Conservation (phyloP, 2,329 filamentous ascomycete species). For the Aspergillus pseudoviridinutans region DNA sequence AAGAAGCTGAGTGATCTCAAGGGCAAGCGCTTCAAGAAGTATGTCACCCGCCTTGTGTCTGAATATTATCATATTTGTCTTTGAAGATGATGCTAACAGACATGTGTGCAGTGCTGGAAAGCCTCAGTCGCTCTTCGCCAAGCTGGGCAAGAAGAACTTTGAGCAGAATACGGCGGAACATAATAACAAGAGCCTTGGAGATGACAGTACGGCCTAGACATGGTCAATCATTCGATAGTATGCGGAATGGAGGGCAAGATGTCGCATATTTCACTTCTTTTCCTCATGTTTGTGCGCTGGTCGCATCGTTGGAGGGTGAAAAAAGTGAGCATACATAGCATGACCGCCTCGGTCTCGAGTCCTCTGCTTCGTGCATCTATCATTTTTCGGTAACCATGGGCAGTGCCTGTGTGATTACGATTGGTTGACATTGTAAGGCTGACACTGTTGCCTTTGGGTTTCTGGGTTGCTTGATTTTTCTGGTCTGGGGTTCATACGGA, state of each 20-base stretch:
- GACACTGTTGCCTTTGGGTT: background rate
- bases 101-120: conserved; percentile 30
- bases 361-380: background rate
- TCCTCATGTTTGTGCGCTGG: background rate
- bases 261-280: background rate
- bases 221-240: background rate
- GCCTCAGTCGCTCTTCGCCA: conserved; percentile 45
- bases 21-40: conserved; percentile 48
- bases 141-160: conserved; percentile 44
- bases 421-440: background rate
- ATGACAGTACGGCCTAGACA: background rate
- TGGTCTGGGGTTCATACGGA: conserved; percentile 2
- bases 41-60: conserved; percentile 7
- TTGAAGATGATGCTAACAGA: conserved; percentile 3
- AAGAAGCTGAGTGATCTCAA: conserved; percentile 49
- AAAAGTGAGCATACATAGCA: background rate
- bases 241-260: background rate
- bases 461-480: background rate
- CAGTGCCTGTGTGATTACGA: background rate
- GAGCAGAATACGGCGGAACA: conserved; percentile 33
- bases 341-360: background rate
- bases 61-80: background rate
- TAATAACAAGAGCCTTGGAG: background rate
- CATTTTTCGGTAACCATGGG: background rate
- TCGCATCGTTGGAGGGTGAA: background rate